A percentile compares a stretch with the other conserved stretches of the same genome.
These are phyloP conservation scores for Thamnidium elegans DNA, from an alignment of 192 early-diverging fungal species.

Conservation along the genomic window DNA sequence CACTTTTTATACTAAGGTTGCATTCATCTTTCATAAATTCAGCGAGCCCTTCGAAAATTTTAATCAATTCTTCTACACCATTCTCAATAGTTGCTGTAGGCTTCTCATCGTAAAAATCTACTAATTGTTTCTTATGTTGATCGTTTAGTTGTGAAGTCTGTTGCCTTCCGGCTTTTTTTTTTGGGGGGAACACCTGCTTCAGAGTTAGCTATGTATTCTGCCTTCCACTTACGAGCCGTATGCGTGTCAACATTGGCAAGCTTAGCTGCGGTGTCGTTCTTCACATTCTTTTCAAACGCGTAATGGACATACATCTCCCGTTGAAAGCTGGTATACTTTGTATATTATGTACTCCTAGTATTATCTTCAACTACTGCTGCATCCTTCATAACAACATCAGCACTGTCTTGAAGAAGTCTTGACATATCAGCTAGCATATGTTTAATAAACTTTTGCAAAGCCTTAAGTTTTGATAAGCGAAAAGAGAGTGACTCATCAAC, in stretches of 20 bases:
- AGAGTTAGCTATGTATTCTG: neutral
- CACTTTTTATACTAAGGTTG: too few relatives aligned
- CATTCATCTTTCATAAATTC: conserved; percentile 1
- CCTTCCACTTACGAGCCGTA: neutral
- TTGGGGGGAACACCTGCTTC: neutral
- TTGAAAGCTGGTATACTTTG: too few relatives aligned
- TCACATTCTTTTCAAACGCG: too few relatives aligned
- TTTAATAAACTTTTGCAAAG: too few relatives aligned
- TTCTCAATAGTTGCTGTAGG: conserved; percentile 1
- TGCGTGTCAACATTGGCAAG: neutral
- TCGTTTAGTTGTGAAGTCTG: neutral
- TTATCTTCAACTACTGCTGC: too few relatives aligned
- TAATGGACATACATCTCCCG: too few relatives aligned
- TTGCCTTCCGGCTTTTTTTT: neutral
- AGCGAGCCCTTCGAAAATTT: conserved; percentile 1
- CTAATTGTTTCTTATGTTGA: neutral
- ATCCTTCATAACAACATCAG: too few relatives aligned
- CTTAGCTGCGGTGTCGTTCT: conserved; percentile 3
- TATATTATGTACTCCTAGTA: too few relatives aligned
- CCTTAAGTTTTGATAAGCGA: too few relatives aligned
- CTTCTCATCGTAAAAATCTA: neutral
- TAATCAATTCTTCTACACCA: neutral
- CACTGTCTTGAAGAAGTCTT: too few relatives aligned
- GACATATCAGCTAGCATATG: too few relatives aligned
- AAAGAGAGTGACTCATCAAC: too few relatives aligned